Evolutionary conservation across 345 rosid species (phyloP).

Genomic region (Ceriops tagal): DNA sequence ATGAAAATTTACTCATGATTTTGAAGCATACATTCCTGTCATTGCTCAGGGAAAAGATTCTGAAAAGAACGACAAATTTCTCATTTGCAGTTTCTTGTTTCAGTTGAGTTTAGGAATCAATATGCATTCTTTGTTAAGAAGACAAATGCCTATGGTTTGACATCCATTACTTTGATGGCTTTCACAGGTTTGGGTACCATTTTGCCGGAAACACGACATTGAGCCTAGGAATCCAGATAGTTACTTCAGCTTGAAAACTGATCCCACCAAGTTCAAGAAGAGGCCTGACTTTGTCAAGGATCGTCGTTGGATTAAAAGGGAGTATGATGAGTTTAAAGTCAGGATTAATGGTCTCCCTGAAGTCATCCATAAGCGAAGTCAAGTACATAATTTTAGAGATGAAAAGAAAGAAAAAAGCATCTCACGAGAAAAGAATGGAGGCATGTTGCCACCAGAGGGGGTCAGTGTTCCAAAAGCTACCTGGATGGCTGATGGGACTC

Average conservation of each 20-base stretch:
- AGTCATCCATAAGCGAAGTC: conserved; percentile 58
- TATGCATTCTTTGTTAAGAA: no score
- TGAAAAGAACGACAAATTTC: no score
- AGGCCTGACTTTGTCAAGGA: conserved; percentile 83
- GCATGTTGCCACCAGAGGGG: conserved; percentile 45
- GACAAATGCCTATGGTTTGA: no score
- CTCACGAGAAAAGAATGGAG: conserved; percentile 59
- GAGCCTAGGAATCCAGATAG: conserved; percentile 94
- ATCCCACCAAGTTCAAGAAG: conserved; percentile 83
- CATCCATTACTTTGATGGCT: not conserved
- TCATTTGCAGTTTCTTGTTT: no score
- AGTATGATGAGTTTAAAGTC: conserved; percentile 93
- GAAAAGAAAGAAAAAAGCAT: conserved; percentile 50
- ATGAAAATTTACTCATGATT: no score
- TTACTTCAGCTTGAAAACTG: conserved; percentile 66
- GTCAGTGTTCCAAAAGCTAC: conserved; percentile 56
- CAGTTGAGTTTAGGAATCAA: no score
- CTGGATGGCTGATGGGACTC: conserved; percentile 99
- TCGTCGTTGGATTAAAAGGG: conserved; percentile 94
- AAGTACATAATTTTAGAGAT: conserved; percentile 58
- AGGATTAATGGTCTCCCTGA: conserved; percentile 88
- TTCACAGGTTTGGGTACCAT: conserved; percentile 72
- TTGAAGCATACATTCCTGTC: no score
- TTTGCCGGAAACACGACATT: conserved; percentile 83
- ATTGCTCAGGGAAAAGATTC: no score